A percentile compares a stretch with the other conserved stretches of the same genome.
Evolutionary conservation across 257 asterid species (phyloP).

Genomic region (Asclepias syriaca): DNA sequence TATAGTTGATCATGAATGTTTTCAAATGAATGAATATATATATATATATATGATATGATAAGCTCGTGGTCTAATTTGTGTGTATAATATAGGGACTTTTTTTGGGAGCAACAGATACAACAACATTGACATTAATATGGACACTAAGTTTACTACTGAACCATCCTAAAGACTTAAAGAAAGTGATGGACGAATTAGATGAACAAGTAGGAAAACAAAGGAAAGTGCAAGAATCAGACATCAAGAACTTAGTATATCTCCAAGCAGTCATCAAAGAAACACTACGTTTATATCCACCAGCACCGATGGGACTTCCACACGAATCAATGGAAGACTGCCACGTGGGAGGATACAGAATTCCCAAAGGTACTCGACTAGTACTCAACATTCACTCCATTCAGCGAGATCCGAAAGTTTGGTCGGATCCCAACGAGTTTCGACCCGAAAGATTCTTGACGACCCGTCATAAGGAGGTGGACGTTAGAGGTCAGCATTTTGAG

Average conservation of each 20-base stretch:
- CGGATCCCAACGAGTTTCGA: background rate
- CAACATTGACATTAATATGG: conserved; percentile 2
- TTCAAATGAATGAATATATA: too few species aligned
- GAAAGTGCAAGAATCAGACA: conserved; percentile 4
- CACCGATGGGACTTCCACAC: background rate
- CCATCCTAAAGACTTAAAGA: background rate
- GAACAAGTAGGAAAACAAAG: background rate
- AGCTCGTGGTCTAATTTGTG: too few species aligned
- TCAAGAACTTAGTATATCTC: conserved; percentile 1
- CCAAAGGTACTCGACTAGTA: conserved; percentile 4
- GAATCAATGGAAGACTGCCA: background rate
- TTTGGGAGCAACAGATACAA: background rate
- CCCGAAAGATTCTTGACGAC: conserved; percentile 8
- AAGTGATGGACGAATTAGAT: background rate
- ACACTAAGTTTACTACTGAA: background rate
- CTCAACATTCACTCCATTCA: conserved; percentile 1
- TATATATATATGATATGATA: too few species aligned
- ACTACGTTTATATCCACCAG: conserved; percentile 7
- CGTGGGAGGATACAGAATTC: background rate
- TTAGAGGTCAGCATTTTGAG: conserved; percentile 4
- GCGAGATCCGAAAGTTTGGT: conserved; percentile 2
- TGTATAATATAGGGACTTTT: conserved; percentile 1
- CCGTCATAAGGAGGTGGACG: conserved; percentile 4
- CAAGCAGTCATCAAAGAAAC: conserved; percentile 12
- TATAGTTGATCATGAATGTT: too few species aligned